Base-by-base conservation (phyloP, 2,329 filamentous ascomycete species). In the Tympanopsis confertula region DNA sequence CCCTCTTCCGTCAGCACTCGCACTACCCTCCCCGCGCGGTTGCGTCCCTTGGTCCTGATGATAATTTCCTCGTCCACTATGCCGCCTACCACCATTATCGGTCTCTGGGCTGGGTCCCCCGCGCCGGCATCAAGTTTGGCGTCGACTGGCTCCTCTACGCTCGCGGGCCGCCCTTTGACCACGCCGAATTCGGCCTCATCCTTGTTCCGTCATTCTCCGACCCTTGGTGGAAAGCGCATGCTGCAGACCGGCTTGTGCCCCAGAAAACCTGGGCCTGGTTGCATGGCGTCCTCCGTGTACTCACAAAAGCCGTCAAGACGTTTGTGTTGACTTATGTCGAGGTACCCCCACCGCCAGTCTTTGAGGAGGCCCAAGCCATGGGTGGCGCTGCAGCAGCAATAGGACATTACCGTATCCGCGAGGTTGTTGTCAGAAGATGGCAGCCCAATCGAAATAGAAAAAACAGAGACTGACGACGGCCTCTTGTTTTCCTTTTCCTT, bases 101-200 rank as follows among this genome's bases (percentile, higher is more conserved):
- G 26, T 94, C 87, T 1, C 68, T 96, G 0, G 91, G 91, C 18
- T 98, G 91, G 89, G 86, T 95, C 1, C 82, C 93, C 1, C 81
- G 93, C 13, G 78, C 84, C 4, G 93, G 91, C 24, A 80, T 94
- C 54, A 98, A 98, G 53, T 98, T 98, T 49, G 86, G 85, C 17
- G 84, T 87, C 7, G 91, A 98, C 57, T 95, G 86, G 65, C 65
- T 98, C n/a, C 71, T 98, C 5, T 98, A 98, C 60, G 80, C 86
- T 40, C 81, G 87, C 15, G 91, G 91, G 0, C 91, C 91, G 0
- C 89, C 91, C 0, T 96, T 98, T 56, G 79, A 86, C 17, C 91
- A 98, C 53, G 91, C 91, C 17, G 87, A 96, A 52, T 98, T 95
- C 53, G 88, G 86, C 1, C 63, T 95, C 32, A 68, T 89, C 18